Percentiles rank a stretch among this genome's conserved stretches.
These are phyloP conservation scores for Musa acuminata DNA, from an alignment of 176 grass and related monocot genomes.

Conservation along the genomic window DNA sequence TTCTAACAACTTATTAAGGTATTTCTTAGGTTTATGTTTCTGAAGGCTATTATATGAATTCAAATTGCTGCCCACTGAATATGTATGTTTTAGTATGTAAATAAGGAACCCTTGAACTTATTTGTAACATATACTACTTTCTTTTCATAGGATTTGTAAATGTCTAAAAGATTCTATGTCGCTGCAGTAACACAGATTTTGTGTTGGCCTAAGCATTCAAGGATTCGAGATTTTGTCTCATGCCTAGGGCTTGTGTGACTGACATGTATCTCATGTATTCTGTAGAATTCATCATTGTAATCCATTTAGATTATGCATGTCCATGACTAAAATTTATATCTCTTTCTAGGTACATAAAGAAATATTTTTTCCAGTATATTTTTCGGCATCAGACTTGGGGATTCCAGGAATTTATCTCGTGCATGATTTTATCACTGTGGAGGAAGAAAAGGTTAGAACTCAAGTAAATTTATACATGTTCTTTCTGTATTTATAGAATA, in stretches of 20 bases:
- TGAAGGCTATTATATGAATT: too few relatives aligned
- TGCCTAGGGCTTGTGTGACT: neutral
- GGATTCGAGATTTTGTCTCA: neutral
- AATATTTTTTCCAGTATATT: constrained; percentile 32
- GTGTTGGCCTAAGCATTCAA: too few relatives aligned
- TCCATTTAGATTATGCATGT: neutral
- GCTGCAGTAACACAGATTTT: too few relatives aligned
- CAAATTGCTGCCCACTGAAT: too few relatives aligned
- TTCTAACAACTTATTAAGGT: too few relatives aligned
- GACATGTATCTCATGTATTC: neutral
- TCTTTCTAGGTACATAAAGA: constrained; percentile 16
- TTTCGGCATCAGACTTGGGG: constrained; percentile 39
- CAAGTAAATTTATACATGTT: neutral
- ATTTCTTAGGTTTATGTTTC: too few relatives aligned
- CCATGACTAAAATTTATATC: neutral
- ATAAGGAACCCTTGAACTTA: too few relatives aligned
- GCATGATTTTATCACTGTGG: constrained; percentile 53
- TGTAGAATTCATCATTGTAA: neutral
- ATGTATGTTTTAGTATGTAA: too few relatives aligned
- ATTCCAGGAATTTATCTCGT: constrained; percentile 70
- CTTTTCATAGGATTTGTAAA: too few relatives aligned
- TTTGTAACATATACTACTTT: too few relatives aligned
- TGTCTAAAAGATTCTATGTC: too few relatives aligned
- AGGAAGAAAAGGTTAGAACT: constrained; percentile 56
- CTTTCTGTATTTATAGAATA: neutral